Evolutionary conservation across 441 rosid species (phyloP).

Genomic region (Euphorbia celastroides): DNA sequence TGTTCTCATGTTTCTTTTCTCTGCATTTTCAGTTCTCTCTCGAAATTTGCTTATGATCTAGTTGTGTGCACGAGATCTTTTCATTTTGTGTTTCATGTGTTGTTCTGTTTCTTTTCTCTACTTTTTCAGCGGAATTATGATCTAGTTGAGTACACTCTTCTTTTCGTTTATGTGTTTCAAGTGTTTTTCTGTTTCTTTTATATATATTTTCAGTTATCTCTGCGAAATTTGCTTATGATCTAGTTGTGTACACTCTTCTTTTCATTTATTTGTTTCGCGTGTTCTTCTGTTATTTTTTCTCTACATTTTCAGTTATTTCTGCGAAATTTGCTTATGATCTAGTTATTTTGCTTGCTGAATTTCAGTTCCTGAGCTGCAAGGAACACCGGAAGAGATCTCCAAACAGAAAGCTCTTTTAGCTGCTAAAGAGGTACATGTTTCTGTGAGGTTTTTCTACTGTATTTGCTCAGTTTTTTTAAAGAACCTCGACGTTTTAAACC

Average conservation of each 20-base stretch:
- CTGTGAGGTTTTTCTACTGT: neutral
- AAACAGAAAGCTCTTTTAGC: constrained; percentile 93
- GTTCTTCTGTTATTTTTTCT: neutral
- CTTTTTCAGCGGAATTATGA: no score
- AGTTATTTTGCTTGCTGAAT: neutral
- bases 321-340: neutral
- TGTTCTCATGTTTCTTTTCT: neutral
- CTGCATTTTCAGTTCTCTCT: neutral
- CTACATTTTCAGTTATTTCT: neutral
- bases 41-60: no score
- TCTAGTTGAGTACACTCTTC: no score
- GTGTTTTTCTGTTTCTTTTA: neutral
- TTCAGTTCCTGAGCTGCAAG: constrained; percentile 88
- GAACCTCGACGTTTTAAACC: no score
- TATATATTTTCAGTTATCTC: neutral
- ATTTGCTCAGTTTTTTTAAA: no score
- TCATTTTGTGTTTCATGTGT: no score
- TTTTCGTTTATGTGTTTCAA: no score
- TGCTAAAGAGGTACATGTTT: constrained; percentile 50
- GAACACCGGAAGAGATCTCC: constrained; percentile 85
- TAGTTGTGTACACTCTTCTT: no score
- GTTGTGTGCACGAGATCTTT: no score
- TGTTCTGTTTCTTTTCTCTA: no score
- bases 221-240: no score
- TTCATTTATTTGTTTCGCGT: no score